phyloP scores from a whole-genome alignment of 306 rosid genomes.

The Castanea crenata region DNA sequence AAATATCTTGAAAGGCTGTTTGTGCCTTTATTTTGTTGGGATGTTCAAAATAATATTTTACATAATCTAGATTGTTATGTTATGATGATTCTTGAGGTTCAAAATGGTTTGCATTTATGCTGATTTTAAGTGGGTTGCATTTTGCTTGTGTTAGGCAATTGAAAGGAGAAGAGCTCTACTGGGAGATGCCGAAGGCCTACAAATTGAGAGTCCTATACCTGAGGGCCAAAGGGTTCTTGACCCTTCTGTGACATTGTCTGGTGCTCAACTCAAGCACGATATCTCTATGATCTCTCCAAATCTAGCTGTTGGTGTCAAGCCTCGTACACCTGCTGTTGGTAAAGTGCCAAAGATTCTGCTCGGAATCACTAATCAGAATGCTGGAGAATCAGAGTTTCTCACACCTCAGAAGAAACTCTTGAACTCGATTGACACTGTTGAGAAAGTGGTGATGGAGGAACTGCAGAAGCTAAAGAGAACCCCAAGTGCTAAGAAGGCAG shows the following conservation, averaged over 20 bases:
- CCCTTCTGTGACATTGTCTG: not conserved
- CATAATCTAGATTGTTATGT: too few species aligned
- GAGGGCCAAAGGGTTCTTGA: conserved; percentile 23
- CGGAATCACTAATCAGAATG: conserved; percentile 33
- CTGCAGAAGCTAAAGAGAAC: conserved; percentile 62
- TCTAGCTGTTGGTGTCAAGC: conserved; percentile 3
- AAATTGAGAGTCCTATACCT: conserved; percentile 21
- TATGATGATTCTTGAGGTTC: too few species aligned
- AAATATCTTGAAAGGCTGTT: too few species aligned
- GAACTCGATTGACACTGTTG: conserved; percentile 62
- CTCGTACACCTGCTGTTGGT: conserved; percentile 20
- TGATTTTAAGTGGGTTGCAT: too few species aligned
- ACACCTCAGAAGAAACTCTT: conserved; percentile 83
- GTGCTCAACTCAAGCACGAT: conserved; percentile 4
- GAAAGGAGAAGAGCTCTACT: too few species aligned
- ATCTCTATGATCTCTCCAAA: conserved; percentile 28
- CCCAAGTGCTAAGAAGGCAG: conserved; percentile 69
- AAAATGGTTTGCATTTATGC: too few species aligned
- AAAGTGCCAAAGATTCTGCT: conserved; percentile 45
- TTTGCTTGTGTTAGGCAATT: not conserved
- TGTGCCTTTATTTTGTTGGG: too few species aligned
- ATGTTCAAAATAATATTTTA: too few species aligned
- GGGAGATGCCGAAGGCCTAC: not conserved
- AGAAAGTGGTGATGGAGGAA: conserved; percentile 67
- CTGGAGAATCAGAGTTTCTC: conserved; percentile 39